A percentile compares a stretch with the other conserved stretches of the same genome.
Evolutionary conservation across 75 land plant genomes (phyloP).

Genomic region (Isoetes taiwanensis): DNA sequence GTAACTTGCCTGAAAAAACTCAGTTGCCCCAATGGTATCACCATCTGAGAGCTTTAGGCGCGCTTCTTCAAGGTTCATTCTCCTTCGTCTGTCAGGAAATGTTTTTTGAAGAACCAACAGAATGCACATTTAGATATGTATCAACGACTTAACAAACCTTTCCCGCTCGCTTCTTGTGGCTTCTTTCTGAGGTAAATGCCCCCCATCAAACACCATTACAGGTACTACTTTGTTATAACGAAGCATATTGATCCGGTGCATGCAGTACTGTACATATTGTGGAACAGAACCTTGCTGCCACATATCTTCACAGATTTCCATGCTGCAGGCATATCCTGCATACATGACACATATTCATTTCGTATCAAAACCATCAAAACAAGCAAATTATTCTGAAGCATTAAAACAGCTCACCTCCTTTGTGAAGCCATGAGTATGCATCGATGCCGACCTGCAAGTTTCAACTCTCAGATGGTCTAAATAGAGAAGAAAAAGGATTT

Average conservation of each 20-base stretch:
- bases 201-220: conserved; percentile 85
- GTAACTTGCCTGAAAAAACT: too few relatives aligned
- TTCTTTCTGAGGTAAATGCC: conserved; percentile 51
- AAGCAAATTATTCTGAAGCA: too few relatives aligned
- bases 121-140: too few relatives aligned
- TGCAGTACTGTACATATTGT: conserved; percentile 53
- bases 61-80: conserved; percentile 36
- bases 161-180: conserved; percentile 48
- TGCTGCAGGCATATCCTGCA: conserved; percentile 79
- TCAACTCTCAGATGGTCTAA: too few relatives aligned
- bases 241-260: conserved; percentile 72
- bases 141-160: too few relatives aligned
- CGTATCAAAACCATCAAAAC: too few relatives aligned
- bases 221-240: conserved; percentile 47
- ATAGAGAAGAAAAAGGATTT: too few relatives aligned
- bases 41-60: conserved; percentile 46
- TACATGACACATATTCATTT: too few relatives aligned
- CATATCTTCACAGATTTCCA: conserved; percentile 45
- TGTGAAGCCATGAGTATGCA: conserved; percentile 90
- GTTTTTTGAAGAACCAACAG: too few relatives aligned
- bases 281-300: conserved; percentile 9
- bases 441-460: conserved; percentile 74
- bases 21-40: conserved; percentile 42
- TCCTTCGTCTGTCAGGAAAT: conserved; percentile 48
- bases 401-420: conserved; percentile 90